Percentiles rank a stretch among this genome's conserved stretches.
phyloP scores from a whole-genome alignment of 495 filamentous ascomycete genomes.

The Penicillium waksmanii region DNA sequence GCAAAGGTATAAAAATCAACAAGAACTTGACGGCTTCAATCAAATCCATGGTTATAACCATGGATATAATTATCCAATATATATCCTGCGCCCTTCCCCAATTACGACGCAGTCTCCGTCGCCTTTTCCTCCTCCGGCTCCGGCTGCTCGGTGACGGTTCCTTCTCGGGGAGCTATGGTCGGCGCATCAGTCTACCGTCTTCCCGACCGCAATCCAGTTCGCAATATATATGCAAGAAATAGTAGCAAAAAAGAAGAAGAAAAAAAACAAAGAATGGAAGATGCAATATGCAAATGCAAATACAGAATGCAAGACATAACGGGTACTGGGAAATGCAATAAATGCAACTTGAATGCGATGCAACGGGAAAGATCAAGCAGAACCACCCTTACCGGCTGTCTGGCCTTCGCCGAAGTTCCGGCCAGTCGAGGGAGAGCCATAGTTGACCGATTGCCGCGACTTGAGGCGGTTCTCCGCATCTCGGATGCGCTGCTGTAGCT shows the following conservation, averaged over 20 bases:
- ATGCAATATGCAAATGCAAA: slow-evolving; percentile 2
- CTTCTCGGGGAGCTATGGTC: slow-evolving; percentile 15
- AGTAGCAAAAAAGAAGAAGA: slow-evolving; percentile 2
- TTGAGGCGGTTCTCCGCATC: slow-evolving; percentile 84
- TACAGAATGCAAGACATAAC: not conserved
- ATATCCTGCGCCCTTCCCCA: not conserved
- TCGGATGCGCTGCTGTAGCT: slow-evolving; percentile 78
- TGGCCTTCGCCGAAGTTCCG: slow-evolving; percentile 17
- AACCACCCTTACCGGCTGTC: slow-evolving; percentile 32
- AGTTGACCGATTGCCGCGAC: slow-evolving; percentile 35
- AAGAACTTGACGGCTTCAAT: slow-evolving; percentile 4
- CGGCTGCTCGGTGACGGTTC: slow-evolving; percentile 9
- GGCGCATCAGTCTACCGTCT: slow-evolving; percentile 13
- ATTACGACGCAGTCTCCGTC: slow-evolving; percentile 15
- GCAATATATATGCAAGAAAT: slow-evolving; percentile 13
- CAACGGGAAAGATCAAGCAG: slow-evolving; percentile 20
- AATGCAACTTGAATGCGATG: slow-evolving; percentile 7
- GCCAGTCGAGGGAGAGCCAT: slow-evolving; percentile 9
- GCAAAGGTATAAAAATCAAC: slow-evolving; percentile 12
- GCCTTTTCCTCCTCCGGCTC: slow-evolving; percentile 2
- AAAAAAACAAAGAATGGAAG: not conserved
- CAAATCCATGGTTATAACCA: slow-evolving; percentile 3
- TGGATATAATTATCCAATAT: not conserved
- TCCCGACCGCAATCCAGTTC: slow-evolving; percentile 1
- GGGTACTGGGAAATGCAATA: not conserved